Evolutionary conservation across 306 rosid genomes (phyloP).

Genomic region (Dalbergia oliveri): DNA sequence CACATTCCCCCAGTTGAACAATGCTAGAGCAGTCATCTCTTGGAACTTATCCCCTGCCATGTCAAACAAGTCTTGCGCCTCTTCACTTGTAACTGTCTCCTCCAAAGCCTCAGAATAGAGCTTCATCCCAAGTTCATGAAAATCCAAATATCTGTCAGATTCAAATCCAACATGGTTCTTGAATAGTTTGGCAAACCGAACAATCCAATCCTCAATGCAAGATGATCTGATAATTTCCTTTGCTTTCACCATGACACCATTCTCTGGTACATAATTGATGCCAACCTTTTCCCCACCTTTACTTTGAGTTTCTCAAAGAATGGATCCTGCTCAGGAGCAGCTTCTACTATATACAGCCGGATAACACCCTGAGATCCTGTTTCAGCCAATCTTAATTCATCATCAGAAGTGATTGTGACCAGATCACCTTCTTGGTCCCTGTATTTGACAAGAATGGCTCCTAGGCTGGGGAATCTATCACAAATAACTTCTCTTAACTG

Average conservation of each 20-base stretch:
- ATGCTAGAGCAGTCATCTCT: conserved; percentile 92
- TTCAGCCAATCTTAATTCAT: conserved; percentile 89
- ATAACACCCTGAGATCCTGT: conserved; percentile 66
- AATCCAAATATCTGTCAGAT: conserved; percentile 78
- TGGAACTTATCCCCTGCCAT: conserved; percentile 83
- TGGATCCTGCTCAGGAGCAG: conserved; percentile 71
- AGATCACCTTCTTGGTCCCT: conserved; percentile 92
- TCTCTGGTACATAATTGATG: conserved; percentile 47
- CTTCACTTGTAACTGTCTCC: conserved; percentile 85
- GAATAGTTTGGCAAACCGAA: conserved; percentile 81
- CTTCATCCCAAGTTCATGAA: conserved; percentile 87
- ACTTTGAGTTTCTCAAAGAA: conserved; percentile 60
- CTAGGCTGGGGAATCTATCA: conserved; percentile 71
- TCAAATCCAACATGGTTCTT: conserved; percentile 83
- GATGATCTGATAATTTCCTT: conserved; percentile 61
- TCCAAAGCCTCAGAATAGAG: conserved; percentile 96
- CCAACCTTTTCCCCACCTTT: conserved; percentile 41
- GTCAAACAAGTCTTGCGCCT: conserved; percentile 83
- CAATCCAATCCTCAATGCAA: conserved; percentile 92
- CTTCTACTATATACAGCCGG: conserved; percentile 74
- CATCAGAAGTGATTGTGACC: conserved; percentile 82
- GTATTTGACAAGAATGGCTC: conserved; percentile 83
- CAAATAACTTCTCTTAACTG: conserved; percentile 72
- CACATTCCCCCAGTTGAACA: conserved; percentile 98
- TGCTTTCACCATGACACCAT: conserved; percentile 52